These are phyloP conservation scores for Eutrema heterophyllum DNA, from an alignment of 345 rosid genomes.

Conservation along the genomic window DNA sequence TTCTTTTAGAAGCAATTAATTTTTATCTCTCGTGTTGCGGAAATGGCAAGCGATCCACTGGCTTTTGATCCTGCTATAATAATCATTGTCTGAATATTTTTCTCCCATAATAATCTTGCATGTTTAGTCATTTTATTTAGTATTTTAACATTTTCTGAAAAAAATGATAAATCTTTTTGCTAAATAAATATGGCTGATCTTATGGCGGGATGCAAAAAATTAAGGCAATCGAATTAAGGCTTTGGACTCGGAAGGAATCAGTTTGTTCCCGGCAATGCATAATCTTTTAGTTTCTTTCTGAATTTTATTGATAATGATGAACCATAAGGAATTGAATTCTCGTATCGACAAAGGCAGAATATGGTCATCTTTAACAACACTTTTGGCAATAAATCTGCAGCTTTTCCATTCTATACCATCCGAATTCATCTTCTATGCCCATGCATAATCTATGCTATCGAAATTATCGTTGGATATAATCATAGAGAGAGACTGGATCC, in stretches of 20 bases:
- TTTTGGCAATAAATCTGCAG: too few relatives aligned
- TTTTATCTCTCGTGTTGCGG: conserved; percentile 2
- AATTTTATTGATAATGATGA: too few relatives aligned
- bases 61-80: conserved; percentile 9
- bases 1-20: background rate
- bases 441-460: background rate
- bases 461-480: background rate
- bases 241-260: background rate
- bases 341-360: too few relatives aligned
- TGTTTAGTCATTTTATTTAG: too few relatives aligned
- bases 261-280: background rate
- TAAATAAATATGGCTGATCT: too few relatives aligned
- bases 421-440: too few relatives aligned
- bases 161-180: too few relatives aligned
- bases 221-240: background rate
- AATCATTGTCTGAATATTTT: conserved; percentile 15
- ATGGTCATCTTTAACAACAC: too few relatives aligned
- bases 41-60: conserved; percentile 18
- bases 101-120: too few relatives aligned
- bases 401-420: too few relatives aligned
- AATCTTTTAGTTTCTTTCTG: background rate
- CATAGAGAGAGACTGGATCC: background rate
- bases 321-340: too few relatives aligned
- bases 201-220: background rate
- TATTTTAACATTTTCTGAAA: too few relatives aligned